Percentiles rank a stretch among this genome's conserved stretches.
Conservation (phyloP, 495 filamentous ascomycete genomes). For the Geopyxis carbonaria region DNA sequence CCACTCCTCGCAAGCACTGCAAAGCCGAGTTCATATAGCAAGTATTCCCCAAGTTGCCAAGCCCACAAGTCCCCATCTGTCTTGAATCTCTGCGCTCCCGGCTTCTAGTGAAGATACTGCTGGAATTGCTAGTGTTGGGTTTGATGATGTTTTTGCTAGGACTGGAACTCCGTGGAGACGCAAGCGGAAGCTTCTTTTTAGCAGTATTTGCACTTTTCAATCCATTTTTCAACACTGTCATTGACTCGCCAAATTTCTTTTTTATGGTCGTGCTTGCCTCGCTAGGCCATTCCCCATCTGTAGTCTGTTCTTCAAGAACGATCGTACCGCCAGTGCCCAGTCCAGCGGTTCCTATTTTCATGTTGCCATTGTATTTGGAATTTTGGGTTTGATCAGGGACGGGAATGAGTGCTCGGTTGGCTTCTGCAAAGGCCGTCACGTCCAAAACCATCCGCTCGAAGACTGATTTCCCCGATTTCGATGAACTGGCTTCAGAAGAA, state of each 20-base stretch:
- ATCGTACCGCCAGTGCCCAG: conserved; percentile 51
- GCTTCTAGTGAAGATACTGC: conserved; percentile 44
- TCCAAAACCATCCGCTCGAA: conserved; percentile 58
- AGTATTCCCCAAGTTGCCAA: conserved; percentile 86
- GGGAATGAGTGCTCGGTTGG: conserved; percentile 52
- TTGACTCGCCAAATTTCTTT: conserved; percentile 17
- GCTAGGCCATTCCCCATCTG: conserved; percentile 46
- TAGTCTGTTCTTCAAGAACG: conserved; percentile 61
- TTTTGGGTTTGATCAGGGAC: conserved; percentile 57
- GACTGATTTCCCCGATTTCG: conserved; percentile 13
- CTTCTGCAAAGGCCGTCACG: conserved; percentile 47
- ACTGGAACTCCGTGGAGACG: conserved; percentile 25
- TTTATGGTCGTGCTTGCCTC: conserved; percentile 31
- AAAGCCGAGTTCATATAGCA: conserved; percentile 98
- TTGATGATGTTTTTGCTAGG: not conserved
- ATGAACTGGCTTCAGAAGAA: conserved; percentile 7
- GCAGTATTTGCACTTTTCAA: conserved; percentile 8
- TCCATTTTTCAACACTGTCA: conserved; percentile 27
- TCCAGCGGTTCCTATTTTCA: conserved; percentile 44
- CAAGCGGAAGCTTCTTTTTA: conserved; percentile 12
- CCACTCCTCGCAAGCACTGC: conserved; percentile 79
- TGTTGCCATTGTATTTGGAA: conserved; percentile 56
- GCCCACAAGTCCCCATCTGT: conserved; percentile 54
- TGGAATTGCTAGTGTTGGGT: not conserved
- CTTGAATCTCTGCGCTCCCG: conserved; percentile 42